Evolutionary conservation across 73 alveolate species (phyloP), one percentile per base, ranked within the genome.

Genomic region (Breviolum minutum): DNA sequence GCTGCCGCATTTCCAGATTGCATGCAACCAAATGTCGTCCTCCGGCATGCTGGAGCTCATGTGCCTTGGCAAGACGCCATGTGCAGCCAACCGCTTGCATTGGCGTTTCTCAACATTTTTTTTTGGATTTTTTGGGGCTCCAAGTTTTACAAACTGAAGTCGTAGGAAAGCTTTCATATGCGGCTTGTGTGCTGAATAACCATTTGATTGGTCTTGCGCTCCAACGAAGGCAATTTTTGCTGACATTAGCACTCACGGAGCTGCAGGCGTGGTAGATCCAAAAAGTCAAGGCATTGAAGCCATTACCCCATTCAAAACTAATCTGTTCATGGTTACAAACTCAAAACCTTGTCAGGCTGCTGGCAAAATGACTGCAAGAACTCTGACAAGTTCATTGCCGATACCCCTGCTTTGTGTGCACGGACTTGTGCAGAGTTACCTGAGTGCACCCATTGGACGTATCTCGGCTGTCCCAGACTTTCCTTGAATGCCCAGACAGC

Each of bases 351-450:
- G n/a, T 26, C 29, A 90, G 96, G 98, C 27, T 93, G 98, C 68
- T 93, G 98, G 98, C 98, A 93, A 62, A 93, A 93, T 22, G 98
- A 93, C 69, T 93, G 98, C 98, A 74, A 93, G 91, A 93, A 93
- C 73, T 76, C 98, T 20, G 98, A 93, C 98, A 93, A 93, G 91
- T 93, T 93, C 61, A 93, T 76, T 27, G 91, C 98, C 14, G 98
- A 93, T 62, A 61, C 89, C 32, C 83, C 98, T 26, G 98, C 87
- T 6, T 69, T 93, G 81, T 93, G 98, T 30, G 98, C 98, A 9
- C 98, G 98, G 26, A 77, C 98, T 3, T 93, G 98, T 30, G 80
- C 89, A 13, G 98, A 93, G 92, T 81, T 93, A 27, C 79, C 68
- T 16, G 98, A 93, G 40, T 93, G 98, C 60, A 93, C 98, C 20